A percentile compares a stretch with the other conserved stretches of the same genome.
phyloP scores from a whole-genome alignment of 139 green algal species.

The Picochlorum sp. region DNA sequence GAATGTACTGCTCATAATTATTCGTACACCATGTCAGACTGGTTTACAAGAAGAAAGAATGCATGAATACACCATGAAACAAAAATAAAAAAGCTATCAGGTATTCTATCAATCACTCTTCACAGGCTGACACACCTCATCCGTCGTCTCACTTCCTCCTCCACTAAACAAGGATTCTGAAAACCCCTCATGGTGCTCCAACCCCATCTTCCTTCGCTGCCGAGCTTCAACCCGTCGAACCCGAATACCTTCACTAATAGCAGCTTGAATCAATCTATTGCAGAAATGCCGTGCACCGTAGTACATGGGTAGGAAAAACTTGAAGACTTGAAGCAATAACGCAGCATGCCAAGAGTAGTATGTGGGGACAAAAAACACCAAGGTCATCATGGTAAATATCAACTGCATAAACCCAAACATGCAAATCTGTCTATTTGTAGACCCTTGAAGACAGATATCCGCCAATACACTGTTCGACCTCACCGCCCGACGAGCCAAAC shows the following conservation, averaged over 20 bases:
- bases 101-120: neutral
- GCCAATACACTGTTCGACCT: constrained; percentile 52
- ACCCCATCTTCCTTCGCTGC: neutral
- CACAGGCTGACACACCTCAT: neutral
- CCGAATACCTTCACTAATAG: constrained; percentile 1
- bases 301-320: constrained; percentile 13
- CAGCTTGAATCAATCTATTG: constrained; percentile 6
- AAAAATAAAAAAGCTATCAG: no score
- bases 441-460: constrained; percentile 37
- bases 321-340: constrained; percentile 25
- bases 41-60: no score
- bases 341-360: constrained; percentile 22
- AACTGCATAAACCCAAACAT: constrained; percentile 41
- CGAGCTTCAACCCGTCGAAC: neutral
- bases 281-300: constrained; percentile 2
- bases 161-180: neutral
- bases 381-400: constrained; percentile 31
- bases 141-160: neutral
- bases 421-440: constrained; percentile 18
- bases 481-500: constrained; percentile 36
- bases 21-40: no score
- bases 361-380: constrained; percentile 26
- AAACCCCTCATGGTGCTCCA: neutral
- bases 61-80: no score
- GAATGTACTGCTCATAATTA: no score